Evolutionary conservation across 306 rosid species (phyloP), one percentile per base, ranked within the genome.

Genomic region (Arachis stenosperma): DNA sequence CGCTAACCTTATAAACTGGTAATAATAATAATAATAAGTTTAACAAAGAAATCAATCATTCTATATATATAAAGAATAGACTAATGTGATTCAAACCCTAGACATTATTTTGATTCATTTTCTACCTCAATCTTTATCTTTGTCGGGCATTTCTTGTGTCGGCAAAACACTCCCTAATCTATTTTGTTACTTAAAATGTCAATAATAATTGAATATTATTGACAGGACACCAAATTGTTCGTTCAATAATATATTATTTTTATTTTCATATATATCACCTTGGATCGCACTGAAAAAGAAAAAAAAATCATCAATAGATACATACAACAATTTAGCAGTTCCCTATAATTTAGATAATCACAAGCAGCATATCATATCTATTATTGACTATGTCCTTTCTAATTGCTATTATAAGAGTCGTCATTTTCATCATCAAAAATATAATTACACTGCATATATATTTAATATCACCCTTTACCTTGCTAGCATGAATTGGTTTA

Each of bases 61-160:
- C 46, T 50, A 33, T 50, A 61, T 50, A 33, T 50, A 61, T 61
- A 8, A 9, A 69, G 62, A 69, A 56, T 63, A 63, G 66, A 78
- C 59, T 42, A 8, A 22, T 7, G 27, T 9, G 55, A 69, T 64
- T 61, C 64, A 51, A 48, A 48, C 53, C 53, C 53, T 8, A 48
- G 12, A 48, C 53, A 48, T 12, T 4, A 48, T 12, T 4, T 10
- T 9, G 55, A 69, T 64, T 61, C 70, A 51, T 61, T 53, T 61
- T 14, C 48, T 37, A 2, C 6, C 40, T 12, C 37, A 33, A 10
- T 56, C 12, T 3, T 6, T 58, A 27, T 55, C 54, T 7, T 65
- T 78, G 78, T 78, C 63, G 82, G 73, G 22, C 9, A 65, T 65
- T 65, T 44, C 39, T 65, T 65, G 57, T 67, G 78, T 78, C 82